These are phyloP conservation scores for Senecio squalidus DNA, from an alignment of 140 eudicot species.

Conservation along the genomic window DNA sequence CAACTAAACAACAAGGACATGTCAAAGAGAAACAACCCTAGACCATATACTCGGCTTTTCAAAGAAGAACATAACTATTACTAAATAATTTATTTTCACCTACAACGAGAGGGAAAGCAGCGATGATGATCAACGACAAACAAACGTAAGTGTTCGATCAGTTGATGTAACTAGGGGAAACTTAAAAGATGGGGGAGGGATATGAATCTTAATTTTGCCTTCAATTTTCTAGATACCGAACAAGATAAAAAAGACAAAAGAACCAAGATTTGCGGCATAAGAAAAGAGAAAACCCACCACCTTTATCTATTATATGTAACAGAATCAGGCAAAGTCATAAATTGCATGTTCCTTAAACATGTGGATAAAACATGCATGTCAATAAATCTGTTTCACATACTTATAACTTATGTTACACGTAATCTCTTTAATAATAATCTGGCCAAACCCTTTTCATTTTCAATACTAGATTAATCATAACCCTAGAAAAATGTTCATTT, in stretches of 20 bases:
- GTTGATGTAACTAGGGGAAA: slow-evolving; percentile 4
- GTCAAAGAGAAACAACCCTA: no score
- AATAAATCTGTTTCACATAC: slow-evolving; percentile 30
- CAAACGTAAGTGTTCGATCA: slow-evolving; percentile 11
- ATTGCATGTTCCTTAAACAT: slow-evolving; percentile 35
- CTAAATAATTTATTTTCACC: neutral
- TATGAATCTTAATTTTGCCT: slow-evolving; percentile 21
- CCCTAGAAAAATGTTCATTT: neutral
- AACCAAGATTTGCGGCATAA: slow-evolving; percentile 28
- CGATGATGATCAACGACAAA: slow-evolving; percentile 12
- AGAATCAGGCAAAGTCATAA: slow-evolving; percentile 33
- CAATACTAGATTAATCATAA: slow-evolving; percentile 11
- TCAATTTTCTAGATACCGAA: slow-evolving; percentile 9
- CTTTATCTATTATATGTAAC: slow-evolving; percentile 29
- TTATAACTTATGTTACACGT: slow-evolving; percentile 29
- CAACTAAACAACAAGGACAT: no score
- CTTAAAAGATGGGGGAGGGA: slow-evolving; percentile 17
- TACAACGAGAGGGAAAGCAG: neutral
- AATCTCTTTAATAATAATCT: slow-evolving; percentile 6
- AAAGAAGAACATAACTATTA: no score
- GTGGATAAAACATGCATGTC: slow-evolving; percentile 28
- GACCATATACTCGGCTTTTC: no score
- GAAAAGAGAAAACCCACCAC: slow-evolving; percentile 26
- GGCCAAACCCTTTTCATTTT: slow-evolving; percentile 16
- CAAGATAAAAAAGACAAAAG: slow-evolving; percentile 11